These are phyloP conservation scores for Tuber indicum DNA, from an alignment of 495 filamentous ascomycete species.

Conservation along the genomic window DNA sequence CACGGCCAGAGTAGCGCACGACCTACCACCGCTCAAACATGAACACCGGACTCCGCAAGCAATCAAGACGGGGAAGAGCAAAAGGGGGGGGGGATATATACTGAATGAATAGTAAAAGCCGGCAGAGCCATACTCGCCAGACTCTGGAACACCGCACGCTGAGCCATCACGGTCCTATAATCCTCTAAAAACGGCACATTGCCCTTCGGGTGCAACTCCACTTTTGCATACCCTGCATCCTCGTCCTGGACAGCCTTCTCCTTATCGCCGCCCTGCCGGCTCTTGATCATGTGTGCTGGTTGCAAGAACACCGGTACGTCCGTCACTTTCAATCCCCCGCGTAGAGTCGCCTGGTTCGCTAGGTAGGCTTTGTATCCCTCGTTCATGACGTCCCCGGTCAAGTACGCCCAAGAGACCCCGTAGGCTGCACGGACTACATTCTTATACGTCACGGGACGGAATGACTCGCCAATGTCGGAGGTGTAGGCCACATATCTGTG, in stretches of 20 bases:
- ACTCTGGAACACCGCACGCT: constrained; percentile 82
- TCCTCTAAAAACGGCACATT: constrained; percentile 77
- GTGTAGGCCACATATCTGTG: constrained; percentile 98
- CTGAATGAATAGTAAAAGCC: constrained; percentile 88
- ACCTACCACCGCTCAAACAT: constrained; percentile 43
- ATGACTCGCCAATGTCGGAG: constrained; percentile 93
- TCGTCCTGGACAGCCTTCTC: neutral
- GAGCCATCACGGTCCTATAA: constrained; percentile 82
- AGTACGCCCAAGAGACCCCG: constrained; percentile 84
- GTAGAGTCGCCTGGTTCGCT: constrained; percentile 39
- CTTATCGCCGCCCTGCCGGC: constrained; percentile 24
- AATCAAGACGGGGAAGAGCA: neutral
- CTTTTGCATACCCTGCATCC: constrained; percentile 1
- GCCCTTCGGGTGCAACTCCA: constrained; percentile 41
- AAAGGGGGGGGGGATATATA: neutral
- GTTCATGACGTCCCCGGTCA: constrained; percentile 81
- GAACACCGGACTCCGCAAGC: neutral
- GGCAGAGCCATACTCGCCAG: constrained; percentile 89
- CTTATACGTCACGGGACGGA: constrained; percentile 86
- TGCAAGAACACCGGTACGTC: constrained; percentile 14
- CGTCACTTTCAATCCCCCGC: constrained; percentile 18
- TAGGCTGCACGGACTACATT: constrained; percentile 75
- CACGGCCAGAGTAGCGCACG: constrained; percentile 75
- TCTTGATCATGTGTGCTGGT: constrained; percentile 3
- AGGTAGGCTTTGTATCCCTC: constrained; percentile 94